Conservation (phyloP, 192 early-diverging fungal genomes). For the Geosiphon pyriformis region DNA sequence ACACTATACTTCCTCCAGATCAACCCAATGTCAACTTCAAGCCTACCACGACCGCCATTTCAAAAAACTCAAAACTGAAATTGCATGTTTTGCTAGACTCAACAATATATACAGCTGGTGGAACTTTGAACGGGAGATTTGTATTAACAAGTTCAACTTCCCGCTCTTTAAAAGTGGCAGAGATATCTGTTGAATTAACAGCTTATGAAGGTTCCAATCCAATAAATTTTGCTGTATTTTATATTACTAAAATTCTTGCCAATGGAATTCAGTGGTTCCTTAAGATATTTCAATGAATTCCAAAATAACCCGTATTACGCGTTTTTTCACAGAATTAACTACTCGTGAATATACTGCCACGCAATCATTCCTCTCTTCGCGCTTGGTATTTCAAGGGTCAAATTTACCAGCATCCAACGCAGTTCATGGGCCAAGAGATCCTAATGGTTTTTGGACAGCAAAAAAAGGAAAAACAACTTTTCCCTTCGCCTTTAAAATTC, state of each 20-base stretch:
- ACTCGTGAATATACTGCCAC: conserved; percentile 39
- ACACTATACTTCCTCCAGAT: conserved; percentile 6
- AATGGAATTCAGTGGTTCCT: too few relatives aligned
- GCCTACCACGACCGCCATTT: conserved; percentile 45
- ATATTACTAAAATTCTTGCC: not conserved
- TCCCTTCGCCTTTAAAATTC: conserved; percentile 57
- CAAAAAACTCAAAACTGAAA: conserved; percentile 56
- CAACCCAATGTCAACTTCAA: conserved; percentile 45
- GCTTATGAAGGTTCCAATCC: conserved; percentile 62
- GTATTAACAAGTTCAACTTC: conserved; percentile 41
- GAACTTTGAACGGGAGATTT: conserved; percentile 49
- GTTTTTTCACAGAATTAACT: conserved; percentile 37
- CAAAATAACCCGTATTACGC: conserved; percentile 14
- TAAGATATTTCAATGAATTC: not conserved
- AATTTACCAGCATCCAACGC: conserved; percentile 52
- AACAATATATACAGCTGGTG: conserved; percentile 54
- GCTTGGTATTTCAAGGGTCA: conserved; percentile 53
- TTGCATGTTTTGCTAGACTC: conserved; percentile 54
- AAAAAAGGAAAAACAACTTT: conserved; percentile 63
- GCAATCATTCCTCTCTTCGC: conserved; percentile 47
- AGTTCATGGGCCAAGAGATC: conserved; percentile 46
- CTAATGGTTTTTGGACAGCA: conserved; percentile 50
- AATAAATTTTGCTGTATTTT: too few relatives aligned
- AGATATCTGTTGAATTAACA: conserved; percentile 55
- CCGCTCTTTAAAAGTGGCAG: conserved; percentile 51